phyloP scores from a whole-genome alignment of 345 rosid species.

The Citrus unshiu region DNA sequence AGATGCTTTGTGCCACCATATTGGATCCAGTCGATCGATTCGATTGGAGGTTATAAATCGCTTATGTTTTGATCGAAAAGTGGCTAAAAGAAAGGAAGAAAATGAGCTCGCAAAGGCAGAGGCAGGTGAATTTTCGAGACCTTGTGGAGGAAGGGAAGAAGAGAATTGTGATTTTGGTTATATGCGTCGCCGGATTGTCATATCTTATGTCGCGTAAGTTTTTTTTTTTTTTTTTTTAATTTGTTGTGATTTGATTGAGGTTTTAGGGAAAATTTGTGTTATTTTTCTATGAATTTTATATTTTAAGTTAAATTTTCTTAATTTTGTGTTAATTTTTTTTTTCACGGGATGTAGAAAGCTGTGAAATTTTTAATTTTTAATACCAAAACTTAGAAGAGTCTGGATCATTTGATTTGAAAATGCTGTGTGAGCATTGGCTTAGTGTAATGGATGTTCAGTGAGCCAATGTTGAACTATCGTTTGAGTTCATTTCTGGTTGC shows the following conservation, averaged over 20 bases:
- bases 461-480: background rate
- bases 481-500: background rate
- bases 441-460: background rate
- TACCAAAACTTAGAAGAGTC: background rate
- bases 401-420: background rate
- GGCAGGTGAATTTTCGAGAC: constrained; percentile 64
- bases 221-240: background rate
- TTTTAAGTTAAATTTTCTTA: constrained; percentile 3
- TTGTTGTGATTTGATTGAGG: background rate
- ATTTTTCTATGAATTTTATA: background rate
- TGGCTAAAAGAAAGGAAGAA: background rate
- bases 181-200: constrained; percentile 90
- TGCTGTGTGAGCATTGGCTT: background rate
- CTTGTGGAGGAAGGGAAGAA: constrained; percentile 95
- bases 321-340: background rate
- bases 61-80: constrained; percentile 5
- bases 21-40: constrained; percentile 6
- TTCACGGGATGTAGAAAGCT: background rate
- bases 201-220: constrained; percentile 87
- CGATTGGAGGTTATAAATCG: constrained; percentile 1
- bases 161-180: constrained; percentile 72
- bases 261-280: background rate
- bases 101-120: constrained; percentile 64
- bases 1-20: background rate
- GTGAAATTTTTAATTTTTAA: background rate